Evolutionary conservation across 306 rosid genomes (phyloP), one percentile per base, ranked within the genome.

Genomic region (Chamaecrista fasciculata): DNA sequence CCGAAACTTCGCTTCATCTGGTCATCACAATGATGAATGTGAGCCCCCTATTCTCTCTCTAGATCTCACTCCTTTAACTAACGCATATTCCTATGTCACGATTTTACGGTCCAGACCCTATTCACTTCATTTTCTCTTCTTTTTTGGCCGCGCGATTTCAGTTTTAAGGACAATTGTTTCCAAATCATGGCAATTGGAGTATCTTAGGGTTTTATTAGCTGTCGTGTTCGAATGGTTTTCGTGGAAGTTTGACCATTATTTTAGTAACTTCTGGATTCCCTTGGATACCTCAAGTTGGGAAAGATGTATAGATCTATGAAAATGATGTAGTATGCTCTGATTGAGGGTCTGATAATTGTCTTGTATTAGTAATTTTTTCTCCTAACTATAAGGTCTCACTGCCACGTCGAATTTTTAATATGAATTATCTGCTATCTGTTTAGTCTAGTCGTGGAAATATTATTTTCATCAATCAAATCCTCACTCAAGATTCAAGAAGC

Each of bases 21-120:
- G 70, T 65, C 83, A 69, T 18, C 97, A 91, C 81, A 89, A 91
- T 68, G 99, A 94, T 70, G 96, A 84, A 33, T 67, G 99, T 94
- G 15, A 71, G 78, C 43, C 18, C 46, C 58, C 44, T 57, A 11
- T n/a, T 37, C 71, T 28, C 73, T 28, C 62, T 56, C 43, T 72
- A 15, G 3, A 3, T 3, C 2, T 26, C 21, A 19, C 12, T 43
- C 5, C 14, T 43, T 26, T 8, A 28, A 3, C 42, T 11, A n/a
- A 57, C 25, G n/a, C n/a, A 19, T 2, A 14, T 29, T 7, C 53
- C 6, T 63, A 25, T 25, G 2, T 25, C 16, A 39, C 34, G 52
- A 26, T 14, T 62, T 62, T 31, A 15, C 69, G 39, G 43, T 15
- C 53, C 23, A 8, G 8, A 4, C 8, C 37, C 23, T 42, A 7